phyloP scores from a whole-genome alignment of 2,329 filamentous ascomycete species.

The Mycogone perniciosa region DNA sequence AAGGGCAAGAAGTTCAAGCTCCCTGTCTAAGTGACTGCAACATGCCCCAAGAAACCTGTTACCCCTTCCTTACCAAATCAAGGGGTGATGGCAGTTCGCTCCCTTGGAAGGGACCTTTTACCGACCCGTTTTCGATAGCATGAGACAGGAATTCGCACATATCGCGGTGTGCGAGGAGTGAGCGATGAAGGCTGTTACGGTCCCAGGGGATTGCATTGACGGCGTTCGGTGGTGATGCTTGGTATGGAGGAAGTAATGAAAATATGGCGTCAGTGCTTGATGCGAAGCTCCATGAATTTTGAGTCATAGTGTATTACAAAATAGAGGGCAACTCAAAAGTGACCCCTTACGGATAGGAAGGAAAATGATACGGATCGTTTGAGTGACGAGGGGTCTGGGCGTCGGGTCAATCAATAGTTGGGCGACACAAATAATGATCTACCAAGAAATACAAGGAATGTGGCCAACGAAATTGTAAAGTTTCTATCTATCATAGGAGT shows the following conservation, averaged over 20 bases:
- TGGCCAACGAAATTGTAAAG: no score
- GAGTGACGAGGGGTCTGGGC: background rate
- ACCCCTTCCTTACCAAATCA: slow-evolving; percentile 4
- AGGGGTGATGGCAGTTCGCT: background rate
- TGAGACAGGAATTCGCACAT: no score
- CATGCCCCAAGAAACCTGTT: background rate
- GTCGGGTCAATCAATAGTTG: no score
- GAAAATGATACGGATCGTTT: background rate
- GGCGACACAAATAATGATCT: no score
- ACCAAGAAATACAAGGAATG: no score
- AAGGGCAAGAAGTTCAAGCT: slow-evolving; percentile 86
- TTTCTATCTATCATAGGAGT: no score
- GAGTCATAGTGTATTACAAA: slow-evolving; percentile 17
- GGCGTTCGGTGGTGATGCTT: slow-evolving; percentile 25
- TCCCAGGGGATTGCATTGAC: slow-evolving; percentile 20
- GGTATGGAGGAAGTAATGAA: slow-evolving; percentile 20
- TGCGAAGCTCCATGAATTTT: slow-evolving; percentile 19
- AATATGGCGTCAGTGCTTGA: slow-evolving; percentile 22
- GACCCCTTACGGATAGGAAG: background rate
- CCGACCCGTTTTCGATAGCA: background rate
- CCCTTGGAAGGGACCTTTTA: background rate
- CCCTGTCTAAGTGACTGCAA: slow-evolving; percentile 54
- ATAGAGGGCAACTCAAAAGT: slow-evolving; percentile 19
- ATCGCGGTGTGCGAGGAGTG: no score
- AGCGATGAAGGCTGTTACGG: background rate